These are phyloP conservation scores for Aspergillus funiculosus DNA, from an alignment of 495 filamentous ascomycete species.

Conservation along the genomic window DNA sequence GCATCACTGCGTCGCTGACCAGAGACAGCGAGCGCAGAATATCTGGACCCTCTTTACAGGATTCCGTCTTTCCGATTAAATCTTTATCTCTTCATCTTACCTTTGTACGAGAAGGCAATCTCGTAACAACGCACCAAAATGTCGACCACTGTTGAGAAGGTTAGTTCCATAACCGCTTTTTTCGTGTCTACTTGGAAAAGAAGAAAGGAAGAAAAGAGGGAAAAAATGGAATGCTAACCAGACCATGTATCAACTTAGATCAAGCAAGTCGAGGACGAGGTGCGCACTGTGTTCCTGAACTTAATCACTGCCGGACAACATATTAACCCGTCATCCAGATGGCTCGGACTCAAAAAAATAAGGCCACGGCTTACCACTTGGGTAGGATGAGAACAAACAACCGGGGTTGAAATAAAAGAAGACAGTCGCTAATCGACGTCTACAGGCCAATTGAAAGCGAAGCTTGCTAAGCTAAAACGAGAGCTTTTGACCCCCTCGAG, in stretches of 20 bases:
- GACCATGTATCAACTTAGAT: constrained; percentile 54
- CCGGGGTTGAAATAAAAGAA: constrained; percentile 3
- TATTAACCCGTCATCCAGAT: constrained; percentile 50
- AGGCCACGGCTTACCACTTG: constrained; percentile 83
- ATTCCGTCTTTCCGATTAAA: constrained; percentile 3
- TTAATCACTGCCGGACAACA: not conserved
- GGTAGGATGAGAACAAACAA: constrained; percentile 33
- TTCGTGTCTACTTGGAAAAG: constrained; percentile 7
- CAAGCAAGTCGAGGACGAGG: constrained; percentile 93
- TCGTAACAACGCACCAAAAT: constrained; percentile 53
- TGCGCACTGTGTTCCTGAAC: constrained; percentile 34
- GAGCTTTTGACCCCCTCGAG: constrained; percentile 84
- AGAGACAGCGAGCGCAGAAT: not conserved
- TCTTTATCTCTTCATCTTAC: constrained; percentile 8
- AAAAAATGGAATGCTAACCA: no score
- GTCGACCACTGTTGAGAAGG: constrained; percentile 96
- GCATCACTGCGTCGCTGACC: no score
- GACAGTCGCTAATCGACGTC: constrained; percentile 24
- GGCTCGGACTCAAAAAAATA: constrained; percentile 97
- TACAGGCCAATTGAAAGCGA: constrained; percentile 89
- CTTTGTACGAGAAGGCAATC: constrained; percentile 19
- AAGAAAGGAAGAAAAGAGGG: no score
- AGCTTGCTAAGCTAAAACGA: constrained; percentile 94
- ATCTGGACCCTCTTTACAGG: constrained; percentile 2
- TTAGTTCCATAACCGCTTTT: constrained; percentile 30